Percentiles rank a stretch among this genome's conserved stretches.
These are phyloP conservation scores for Aspergillus quadrilineatus DNA, from an alignment of 2,329 filamentous ascomycete genomes.

Conservation along the genomic window DNA sequence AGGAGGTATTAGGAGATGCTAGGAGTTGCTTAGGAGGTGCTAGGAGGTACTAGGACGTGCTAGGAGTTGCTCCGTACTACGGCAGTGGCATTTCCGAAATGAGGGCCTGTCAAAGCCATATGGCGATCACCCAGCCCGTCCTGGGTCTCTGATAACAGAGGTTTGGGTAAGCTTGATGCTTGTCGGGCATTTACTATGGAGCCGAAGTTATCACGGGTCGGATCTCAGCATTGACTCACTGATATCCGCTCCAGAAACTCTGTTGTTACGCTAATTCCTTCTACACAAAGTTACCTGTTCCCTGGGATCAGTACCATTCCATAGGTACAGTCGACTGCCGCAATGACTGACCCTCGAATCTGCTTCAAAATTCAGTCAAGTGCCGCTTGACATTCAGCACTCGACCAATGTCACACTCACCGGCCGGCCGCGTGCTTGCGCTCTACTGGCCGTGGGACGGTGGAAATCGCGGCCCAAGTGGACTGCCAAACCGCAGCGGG, in stretches of 20 bases:
- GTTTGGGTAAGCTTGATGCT: neutral
- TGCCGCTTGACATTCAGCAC: neutral
- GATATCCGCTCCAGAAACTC: neutral
- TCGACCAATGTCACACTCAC: neutral
- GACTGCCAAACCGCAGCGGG: neutral
- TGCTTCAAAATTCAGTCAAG: neutral
- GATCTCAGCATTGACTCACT: neutral
- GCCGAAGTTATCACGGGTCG: neutral
- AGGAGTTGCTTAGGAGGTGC: too few species aligned
- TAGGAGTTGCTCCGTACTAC: too few species aligned
- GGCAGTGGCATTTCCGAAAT: too few species aligned
- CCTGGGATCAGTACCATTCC: neutral
- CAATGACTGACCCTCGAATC: neutral
- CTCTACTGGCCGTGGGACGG: neutral
- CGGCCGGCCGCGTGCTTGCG: neutral
- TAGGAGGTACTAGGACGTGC: too few species aligned
- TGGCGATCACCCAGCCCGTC: neutral
- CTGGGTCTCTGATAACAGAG: neutral
- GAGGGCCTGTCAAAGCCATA: neutral
- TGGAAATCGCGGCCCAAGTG: conserved; percentile 1
- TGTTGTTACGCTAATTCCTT: conserved; percentile 5
- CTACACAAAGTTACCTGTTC: conserved; percentile 5
- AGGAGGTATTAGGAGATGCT: too few species aligned
- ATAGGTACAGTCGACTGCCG: neutral
- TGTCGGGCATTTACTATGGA: neutral